A percentile compares a stretch with the other conserved stretches of the same genome.
phyloP scores from a whole-genome alignment of 2,329 filamentous ascomycete genomes.

The Xylariaceae sp. region DNA sequence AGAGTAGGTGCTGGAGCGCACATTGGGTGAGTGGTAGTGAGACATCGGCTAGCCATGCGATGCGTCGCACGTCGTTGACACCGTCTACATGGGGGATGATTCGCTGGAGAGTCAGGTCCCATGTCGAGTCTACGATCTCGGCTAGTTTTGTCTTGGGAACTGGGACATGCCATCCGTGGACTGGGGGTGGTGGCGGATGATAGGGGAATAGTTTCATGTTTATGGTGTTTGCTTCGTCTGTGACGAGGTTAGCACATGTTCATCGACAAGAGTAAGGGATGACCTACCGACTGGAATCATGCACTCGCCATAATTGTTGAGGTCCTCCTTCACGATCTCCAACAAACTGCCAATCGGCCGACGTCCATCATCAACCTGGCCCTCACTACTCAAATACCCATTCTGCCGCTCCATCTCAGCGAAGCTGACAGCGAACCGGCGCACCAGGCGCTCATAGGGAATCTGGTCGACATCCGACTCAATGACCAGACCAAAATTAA shows the following conservation, averaged over 20 bases:
- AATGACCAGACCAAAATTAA: constrained; percentile 90
- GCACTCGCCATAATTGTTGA: constrained; percentile 97
- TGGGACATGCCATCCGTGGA: constrained; percentile 87
- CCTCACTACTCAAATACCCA: constrained; percentile 61
- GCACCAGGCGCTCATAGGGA: constrained; percentile 78
- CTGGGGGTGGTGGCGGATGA: constrained; percentile 67
- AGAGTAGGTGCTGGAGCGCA: constrained; percentile 81
- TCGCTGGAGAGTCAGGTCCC: constrained; percentile 71
- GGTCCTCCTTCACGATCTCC: constrained; percentile 73
- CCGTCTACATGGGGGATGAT: constrained; percentile 87
- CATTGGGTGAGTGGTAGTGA: constrained; percentile 81
- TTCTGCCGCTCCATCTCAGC: constrained; percentile 88
- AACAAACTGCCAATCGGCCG: constrained; percentile 77
- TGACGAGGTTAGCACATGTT: constrained; percentile 20
- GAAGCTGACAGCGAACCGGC: constrained; percentile 79
- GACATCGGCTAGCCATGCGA: constrained; percentile 78
- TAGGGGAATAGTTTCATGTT: constrained; percentile 94
- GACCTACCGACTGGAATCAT: constrained; percentile 88
- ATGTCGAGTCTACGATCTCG: constrained; percentile 60
- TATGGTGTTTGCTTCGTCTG: constrained; percentile 87
- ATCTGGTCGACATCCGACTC: constrained; percentile 62
- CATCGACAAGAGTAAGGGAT: background rate
- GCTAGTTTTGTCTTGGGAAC: constrained; percentile 63
- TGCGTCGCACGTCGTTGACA: constrained; percentile 80
- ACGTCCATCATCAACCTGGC: constrained; percentile 44